Evolutionary conservation across 1,284 basidiomycete species (phyloP).

Genomic region (Leccinum angustisporum): DNA sequence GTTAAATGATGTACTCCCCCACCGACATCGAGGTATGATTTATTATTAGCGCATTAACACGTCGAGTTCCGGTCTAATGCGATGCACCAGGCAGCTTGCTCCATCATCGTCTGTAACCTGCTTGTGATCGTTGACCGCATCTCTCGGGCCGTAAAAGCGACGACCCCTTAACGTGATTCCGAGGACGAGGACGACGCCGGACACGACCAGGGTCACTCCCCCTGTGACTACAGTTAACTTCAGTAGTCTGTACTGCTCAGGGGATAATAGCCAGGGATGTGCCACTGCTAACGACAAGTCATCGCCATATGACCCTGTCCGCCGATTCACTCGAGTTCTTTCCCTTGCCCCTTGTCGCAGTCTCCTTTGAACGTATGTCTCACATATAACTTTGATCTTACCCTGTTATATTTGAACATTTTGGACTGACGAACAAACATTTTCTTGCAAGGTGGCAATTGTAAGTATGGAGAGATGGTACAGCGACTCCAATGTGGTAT

Average conservation of each 20-base stretch:
- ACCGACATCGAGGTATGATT: constrained; percentile 22
- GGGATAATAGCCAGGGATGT: not conserved
- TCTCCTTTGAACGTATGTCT: not conserved
- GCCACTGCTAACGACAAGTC: not conserved
- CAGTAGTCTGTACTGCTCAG: not conserved
- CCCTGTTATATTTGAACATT: not conserved
- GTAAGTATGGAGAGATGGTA: not conserved
- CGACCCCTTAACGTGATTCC: not conserved
- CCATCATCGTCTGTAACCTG: constrained; percentile 20
- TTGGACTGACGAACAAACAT: not conserved
- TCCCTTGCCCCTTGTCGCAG: not conserved
- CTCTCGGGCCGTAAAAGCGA: not conserved
- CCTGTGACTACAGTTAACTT: constrained; percentile 12
- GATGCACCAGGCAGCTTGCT: constrained; percentile 14
- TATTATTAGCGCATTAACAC: not conserved
- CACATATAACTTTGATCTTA: not conserved
- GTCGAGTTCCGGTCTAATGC: constrained; percentile 1
- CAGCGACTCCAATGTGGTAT: not conserved
- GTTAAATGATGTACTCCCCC: constrained; percentile 4
- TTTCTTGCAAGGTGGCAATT: not conserved
- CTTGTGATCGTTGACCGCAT: constrained; percentile 20
- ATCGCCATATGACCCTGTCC: not conserved
- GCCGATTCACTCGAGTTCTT: not conserved
- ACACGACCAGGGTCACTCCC: not conserved
- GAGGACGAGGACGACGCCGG: constrained; percentile 5